Conservation (phyloP, 2,329 filamentous ascomycete genomes). For the Pseudogymnoascus verrucosus region DNA sequence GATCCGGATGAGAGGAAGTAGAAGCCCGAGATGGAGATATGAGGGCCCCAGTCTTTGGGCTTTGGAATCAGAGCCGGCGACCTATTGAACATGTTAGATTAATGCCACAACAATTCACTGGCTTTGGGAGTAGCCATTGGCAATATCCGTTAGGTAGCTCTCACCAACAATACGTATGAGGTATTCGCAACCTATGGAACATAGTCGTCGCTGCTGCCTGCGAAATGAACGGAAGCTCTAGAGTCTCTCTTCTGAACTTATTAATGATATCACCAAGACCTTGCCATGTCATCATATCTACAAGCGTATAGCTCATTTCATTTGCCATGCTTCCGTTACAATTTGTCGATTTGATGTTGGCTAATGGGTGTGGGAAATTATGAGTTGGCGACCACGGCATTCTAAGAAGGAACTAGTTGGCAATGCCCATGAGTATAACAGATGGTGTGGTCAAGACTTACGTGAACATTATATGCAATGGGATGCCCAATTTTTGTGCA, state of each 20-base stretch:
- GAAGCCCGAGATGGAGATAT: slow-evolving; percentile 66
- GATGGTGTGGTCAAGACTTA: slow-evolving; percentile 33
- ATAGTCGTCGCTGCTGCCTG: slow-evolving; percentile 77
- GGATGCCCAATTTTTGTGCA: slow-evolving; percentile 63
- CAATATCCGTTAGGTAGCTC: slow-evolving; percentile 8
- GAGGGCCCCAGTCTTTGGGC: slow-evolving; percentile 60
- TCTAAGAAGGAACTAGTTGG: background rate
- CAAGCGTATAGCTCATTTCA: slow-evolving; percentile 59
- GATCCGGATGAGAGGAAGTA: slow-evolving; percentile 61
- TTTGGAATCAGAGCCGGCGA: slow-evolving; percentile 68
- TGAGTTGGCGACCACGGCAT: slow-evolving; percentile 64
- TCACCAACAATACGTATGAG: slow-evolving; percentile 83
- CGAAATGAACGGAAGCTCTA: slow-evolving; percentile 71
- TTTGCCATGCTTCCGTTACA: slow-evolving; percentile 57
- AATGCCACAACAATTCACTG: background rate
- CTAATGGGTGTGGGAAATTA: slow-evolving; percentile 58
- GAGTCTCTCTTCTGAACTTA: slow-evolving; percentile 64
- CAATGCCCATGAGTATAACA: slow-evolving; percentile 10
- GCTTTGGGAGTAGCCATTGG: background rate
- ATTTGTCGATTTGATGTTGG: slow-evolving; percentile 54
- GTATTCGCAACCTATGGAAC: slow-evolving; percentile 65
- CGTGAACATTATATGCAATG: slow-evolving; percentile 78
- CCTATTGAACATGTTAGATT: slow-evolving; percentile 25
- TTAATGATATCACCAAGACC: slow-evolving; percentile 86
- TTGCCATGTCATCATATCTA: slow-evolving; percentile 69